Evolutionary conservation across 2,329 filamentous ascomycete genomes (phyloP), one percentile per base, ranked within the genome.

Genomic region (Diaporthe citrichinensis): DNA sequence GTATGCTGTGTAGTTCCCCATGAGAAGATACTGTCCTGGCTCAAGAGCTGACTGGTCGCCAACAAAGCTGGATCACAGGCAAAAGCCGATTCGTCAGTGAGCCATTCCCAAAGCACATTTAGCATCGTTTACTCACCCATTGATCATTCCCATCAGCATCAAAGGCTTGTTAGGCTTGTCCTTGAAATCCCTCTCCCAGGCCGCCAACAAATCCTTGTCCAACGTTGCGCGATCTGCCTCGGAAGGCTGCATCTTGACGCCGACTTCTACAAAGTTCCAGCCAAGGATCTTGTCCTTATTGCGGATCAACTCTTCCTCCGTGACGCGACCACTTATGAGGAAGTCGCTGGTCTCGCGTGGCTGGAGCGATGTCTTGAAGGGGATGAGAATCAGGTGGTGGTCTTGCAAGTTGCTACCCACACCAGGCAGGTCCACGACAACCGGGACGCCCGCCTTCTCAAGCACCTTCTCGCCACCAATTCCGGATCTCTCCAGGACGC

Each of bases 401-500:
- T 90, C 89, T 78, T 90, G 87, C 76, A 89, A 90, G 65, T 88
- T 85, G 34, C 86, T 81, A 2, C 90, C 89, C 0, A 91, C 87
- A 25, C 87, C 87, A 0, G 88, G 87, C 3, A 92, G 82, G 76
- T 90, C 85, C 17, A 86, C 83, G 3, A 90, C 80, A 2, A 88
- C 80, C 3, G 86, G 83, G 12, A 92, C 87, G 2, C 87, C 88
- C 1, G 82, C 84, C 20, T 78, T 77, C 41, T 81, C 76, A 20
- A 87, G 80, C 15, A 92, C 82, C 2, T 87, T 83, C 0, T 85
- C 82, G 59, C 86, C 84, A n/a, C 90, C 91, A 1, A 94, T 79
- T 10, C 92, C 92, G 0, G 92, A 93, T 28, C 92, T 84, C 80
- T 93, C 91, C 0, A 94, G 86, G 1, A 93, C 85, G 0, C 83